Evolutionary conservation across 2,329 filamentous ascomycete genomes (phyloP), one percentile per base, ranked within the genome.

Genomic region (Pochonia chlamydosporia): DNA sequence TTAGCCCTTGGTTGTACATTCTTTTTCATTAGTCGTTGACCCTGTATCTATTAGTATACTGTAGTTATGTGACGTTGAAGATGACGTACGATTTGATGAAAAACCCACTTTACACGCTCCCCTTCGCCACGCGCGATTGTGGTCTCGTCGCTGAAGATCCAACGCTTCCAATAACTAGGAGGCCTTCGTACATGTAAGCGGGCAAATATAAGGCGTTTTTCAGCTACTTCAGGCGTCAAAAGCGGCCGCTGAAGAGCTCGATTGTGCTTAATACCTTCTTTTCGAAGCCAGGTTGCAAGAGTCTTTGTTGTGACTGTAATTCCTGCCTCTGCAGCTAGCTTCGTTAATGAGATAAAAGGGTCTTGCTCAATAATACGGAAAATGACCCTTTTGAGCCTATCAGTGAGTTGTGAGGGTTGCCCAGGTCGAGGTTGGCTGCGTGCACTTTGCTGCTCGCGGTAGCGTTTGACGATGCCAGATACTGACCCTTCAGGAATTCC

Each of bases 91-190:
- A 3, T 4, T 11, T n/a, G n/a, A n/a, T 13, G 40, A 21, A 43
- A 47, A 23, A 37, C 44, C 39, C 23, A 50, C 24, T 39, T 28
- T 24, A 4, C 16, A 30, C n/a, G 30, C 23, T 30, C 23, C 2
- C 44, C 35, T 6, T 50, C n/a, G 9, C 43, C 33, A 40, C 39
- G 23, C 5, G 20, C 40, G 9, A 50, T 43, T 39, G 31, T 43
- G 40, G 23, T 35, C 28, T 50, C 33, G 23, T 50, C 25, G 14
- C 21, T 39, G 30, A 50, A 43, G 33, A 50, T 43, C 5, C n/a
- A 46, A 5, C 24, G 16, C 13, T 44, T 40, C 44, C 28, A 49
- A 14, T 3, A 42, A 14, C 7, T 25, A n/a, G 23, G 8, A 4
- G 36, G 28, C 35, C 37, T 42, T 4, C 25, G 3, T 4, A 18